phyloP scores from a whole-genome alignment of 1,284 basidiomycete species.

The Apiotrichum domesticum region DNA sequence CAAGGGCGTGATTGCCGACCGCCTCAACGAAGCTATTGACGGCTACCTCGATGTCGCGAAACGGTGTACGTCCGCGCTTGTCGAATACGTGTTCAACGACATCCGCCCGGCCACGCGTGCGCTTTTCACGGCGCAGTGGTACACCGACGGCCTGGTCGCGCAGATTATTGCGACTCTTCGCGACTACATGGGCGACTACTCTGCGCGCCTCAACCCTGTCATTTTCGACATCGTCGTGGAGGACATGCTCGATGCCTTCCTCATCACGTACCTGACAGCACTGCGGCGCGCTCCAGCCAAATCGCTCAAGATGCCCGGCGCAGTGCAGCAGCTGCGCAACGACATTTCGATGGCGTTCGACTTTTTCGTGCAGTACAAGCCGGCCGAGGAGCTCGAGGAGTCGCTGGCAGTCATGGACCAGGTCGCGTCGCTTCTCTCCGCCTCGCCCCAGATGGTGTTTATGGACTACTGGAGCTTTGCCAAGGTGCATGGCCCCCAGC shows the following conservation, averaged over 20 bases:
- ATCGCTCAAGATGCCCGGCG: constrained; percentile 79
- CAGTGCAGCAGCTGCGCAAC: constrained; percentile 70
- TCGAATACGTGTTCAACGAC: constrained; percentile 93
- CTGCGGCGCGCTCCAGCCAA: constrained; percentile 65
- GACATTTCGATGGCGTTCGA: constrained; percentile 73
- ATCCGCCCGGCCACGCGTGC: constrained; percentile 79
- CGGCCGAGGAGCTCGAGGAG: constrained; percentile 69
- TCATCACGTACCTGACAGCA: constrained; percentile 83
- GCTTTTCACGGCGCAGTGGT: constrained; percentile 79
- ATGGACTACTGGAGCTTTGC: constrained; percentile 94
- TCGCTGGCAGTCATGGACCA: constrained; percentile 83
- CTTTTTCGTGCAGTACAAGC: constrained; percentile 77
- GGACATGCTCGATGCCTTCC: constrained; percentile 85
- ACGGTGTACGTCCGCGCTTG: constrained; percentile 88
- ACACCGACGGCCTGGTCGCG: constrained; percentile 53
- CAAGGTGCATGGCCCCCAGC: constrained; percentile 88
- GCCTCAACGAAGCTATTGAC: constrained; percentile 92
- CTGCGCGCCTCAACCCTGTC: constrained; percentile 80
- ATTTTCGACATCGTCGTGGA: constrained; percentile 89
- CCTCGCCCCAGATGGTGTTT: constrained; percentile 87
- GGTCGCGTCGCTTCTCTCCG: constrained; percentile 76
- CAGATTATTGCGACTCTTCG: constrained; percentile 92
- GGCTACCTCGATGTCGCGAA: constrained; percentile 98
- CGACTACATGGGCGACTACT: constrained; percentile 92
- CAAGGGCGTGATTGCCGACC: constrained; percentile 70